phyloP scores from a whole-genome alignment of 2,329 filamentous ascomycete species.

The Paecilomyces sp. region DNA sequence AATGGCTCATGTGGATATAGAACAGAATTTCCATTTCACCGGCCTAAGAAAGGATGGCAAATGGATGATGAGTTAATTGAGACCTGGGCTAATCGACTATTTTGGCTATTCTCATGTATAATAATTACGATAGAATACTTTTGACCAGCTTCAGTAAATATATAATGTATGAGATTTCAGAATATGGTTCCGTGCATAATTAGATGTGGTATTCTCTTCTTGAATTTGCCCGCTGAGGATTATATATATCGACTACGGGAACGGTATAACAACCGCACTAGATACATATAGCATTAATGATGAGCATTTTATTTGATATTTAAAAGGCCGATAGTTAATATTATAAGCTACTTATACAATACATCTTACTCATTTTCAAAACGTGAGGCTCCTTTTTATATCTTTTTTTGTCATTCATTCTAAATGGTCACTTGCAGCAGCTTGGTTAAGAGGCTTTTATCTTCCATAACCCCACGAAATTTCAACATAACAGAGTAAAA shows the following conservation, averaged over 20 bases:
- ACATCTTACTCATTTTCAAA: background rate
- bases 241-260: too few species aligned
- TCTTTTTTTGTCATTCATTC: background rate
- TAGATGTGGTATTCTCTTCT: too few species aligned
- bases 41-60: conserved; percentile 12
- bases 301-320: background rate
- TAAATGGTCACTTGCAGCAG: background rate
- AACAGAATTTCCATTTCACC: conserved; percentile 5
- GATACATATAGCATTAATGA: too few species aligned
- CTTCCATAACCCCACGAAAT: background rate
- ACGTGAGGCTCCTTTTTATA: background rate
- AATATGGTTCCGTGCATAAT: too few species aligned
- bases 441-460: background rate
- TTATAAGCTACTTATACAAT: background rate
- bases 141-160: background rate
- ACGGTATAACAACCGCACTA: too few species aligned
- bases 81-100: too few species aligned
- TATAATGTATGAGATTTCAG: background rate
- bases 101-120: background rate
- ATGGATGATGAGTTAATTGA: conserved; percentile 13
- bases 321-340: background rate
- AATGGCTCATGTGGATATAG: background rate
- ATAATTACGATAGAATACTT: background rate
- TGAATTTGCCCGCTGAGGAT: too few species aligned
- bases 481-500: background rate